phyloP scores from a whole-genome alignment of 2,329 filamentous ascomycete genomes.

The Aspergillus fumigatus region DNA sequence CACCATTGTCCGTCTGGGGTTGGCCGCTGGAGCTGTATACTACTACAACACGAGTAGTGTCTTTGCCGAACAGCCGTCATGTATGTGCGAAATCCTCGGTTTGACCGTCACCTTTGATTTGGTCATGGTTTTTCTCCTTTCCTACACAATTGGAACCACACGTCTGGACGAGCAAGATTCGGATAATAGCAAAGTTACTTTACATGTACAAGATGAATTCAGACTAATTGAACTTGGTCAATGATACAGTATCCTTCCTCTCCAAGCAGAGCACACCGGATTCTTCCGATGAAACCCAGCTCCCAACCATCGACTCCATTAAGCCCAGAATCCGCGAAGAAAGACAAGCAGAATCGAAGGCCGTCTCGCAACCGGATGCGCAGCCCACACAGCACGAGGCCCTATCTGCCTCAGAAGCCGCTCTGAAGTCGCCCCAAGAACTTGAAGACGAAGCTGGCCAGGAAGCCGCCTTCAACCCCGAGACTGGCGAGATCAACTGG shows the following conservation, averaged over 20 bases:
- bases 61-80: slow-evolving; percentile 75
- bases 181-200: background rate
- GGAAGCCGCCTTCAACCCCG: slow-evolving; percentile 93
- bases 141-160: slow-evolving; percentile 7
- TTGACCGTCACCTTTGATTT: background rate
- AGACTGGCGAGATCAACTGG: slow-evolving; percentile 99
- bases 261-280: slow-evolving; percentile 23
- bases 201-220: background rate
- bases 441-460: slow-evolving; percentile 78
- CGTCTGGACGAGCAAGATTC: background rate
- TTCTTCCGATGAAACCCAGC: slow-evolving; percentile 42
- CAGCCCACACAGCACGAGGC: slow-evolving; percentile 8
- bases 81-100: slow-evolving; percentile 49
- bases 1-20: slow-evolving; percentile 65
- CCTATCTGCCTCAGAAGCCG: slow-evolving; percentile 12
- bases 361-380: slow-evolving; percentile 8
- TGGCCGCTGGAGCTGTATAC: slow-evolving; percentile 75
- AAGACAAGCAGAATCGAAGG: slow-evolving; percentile 15
- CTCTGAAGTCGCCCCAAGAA: slow-evolving; percentile 44
- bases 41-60: slow-evolving; percentile 88
- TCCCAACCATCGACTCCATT: slow-evolving; percentile 63
- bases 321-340: slow-evolving; percentile 50
- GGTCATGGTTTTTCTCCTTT: slow-evolving; percentile 3
- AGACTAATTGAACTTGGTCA: slow-evolving; percentile 4
- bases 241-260: slow-evolving; percentile 29